A percentile compares a stretch with the other conserved stretches of the same genome.
Evolutionary conservation across 768 basidiomycete genomes (phyloP).

Genomic region (Mycena vulgaris): DNA sequence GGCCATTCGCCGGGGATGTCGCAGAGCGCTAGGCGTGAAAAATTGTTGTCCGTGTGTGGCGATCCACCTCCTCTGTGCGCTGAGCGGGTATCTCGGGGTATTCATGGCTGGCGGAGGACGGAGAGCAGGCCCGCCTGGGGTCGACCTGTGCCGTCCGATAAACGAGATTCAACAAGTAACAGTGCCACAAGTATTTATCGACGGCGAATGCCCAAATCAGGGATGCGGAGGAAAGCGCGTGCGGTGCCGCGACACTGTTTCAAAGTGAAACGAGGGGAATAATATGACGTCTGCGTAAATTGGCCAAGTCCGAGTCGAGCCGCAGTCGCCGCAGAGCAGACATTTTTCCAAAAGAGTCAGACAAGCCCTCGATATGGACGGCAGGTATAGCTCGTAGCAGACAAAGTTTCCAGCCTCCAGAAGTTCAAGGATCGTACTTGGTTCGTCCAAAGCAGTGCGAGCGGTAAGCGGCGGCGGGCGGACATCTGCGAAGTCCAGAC

Average conservation of each 20-base stretch:
- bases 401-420: no score
- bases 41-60: constrained; percentile 2
- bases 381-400: no score
- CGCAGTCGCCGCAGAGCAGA: no score
- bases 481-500: not conserved
- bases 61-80: not conserved
- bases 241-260: not conserved
- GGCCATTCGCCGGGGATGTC: not conserved
- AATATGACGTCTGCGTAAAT: no score
- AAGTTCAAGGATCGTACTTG: no score
- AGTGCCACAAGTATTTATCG: not conserved
- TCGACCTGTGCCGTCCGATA: constrained; percentile 1
- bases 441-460: not conserved
- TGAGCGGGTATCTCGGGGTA: constrained; percentile 22
- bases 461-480: not conserved
- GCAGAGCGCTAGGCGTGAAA: not conserved
- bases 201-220: not conserved
- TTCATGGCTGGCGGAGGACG: not conserved
- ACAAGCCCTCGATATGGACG: no score
- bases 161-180: not conserved
- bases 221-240: not conserved
- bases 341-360: no score
- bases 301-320: no score
- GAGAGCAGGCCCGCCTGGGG: not conserved
- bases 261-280: not conserved